These are phyloP conservation scores for Breynia disticha DNA, from an alignment of 441 rosid species.

Conservation along the genomic window DNA sequence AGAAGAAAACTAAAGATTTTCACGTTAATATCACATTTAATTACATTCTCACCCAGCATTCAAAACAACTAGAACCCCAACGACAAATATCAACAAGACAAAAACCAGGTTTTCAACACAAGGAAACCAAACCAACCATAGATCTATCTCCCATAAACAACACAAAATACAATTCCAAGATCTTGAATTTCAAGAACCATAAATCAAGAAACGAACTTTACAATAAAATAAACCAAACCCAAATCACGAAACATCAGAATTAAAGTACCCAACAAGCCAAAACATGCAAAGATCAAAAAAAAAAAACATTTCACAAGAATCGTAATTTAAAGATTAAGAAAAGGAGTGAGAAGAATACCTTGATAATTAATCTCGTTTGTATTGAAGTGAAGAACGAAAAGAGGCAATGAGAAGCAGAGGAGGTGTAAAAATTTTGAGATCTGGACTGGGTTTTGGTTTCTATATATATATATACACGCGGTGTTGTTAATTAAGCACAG, in stretches of 20 bases:
- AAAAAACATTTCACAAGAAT: neutral
- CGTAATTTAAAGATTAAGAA: neutral
- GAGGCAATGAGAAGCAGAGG: too few species aligned
- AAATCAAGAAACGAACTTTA: neutral
- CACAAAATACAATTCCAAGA: neutral
- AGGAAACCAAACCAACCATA: neutral
- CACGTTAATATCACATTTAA: neutral
- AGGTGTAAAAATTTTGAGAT: too few species aligned
- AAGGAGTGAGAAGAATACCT: too few species aligned
- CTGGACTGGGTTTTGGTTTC: too few species aligned
- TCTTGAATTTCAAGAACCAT: neutral
- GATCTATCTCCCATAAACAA: neutral
- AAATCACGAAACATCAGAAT: conserved; percentile 3
- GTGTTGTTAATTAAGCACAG: too few species aligned
- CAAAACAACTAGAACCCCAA: neutral
- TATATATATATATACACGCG: too few species aligned
- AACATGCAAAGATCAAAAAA: neutral
- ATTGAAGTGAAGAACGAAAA: too few species aligned
- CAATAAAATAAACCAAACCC: neutral
- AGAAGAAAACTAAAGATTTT: neutral
- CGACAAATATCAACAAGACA: neutral
- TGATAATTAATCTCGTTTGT: too few species aligned
- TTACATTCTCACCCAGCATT: too few species aligned
- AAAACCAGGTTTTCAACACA: conserved; percentile 1
- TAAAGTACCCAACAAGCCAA: neutral